Evolutionary conservation across 345 rosid species (phyloP).

Genomic region (Gossypium longicalyx): DNA sequence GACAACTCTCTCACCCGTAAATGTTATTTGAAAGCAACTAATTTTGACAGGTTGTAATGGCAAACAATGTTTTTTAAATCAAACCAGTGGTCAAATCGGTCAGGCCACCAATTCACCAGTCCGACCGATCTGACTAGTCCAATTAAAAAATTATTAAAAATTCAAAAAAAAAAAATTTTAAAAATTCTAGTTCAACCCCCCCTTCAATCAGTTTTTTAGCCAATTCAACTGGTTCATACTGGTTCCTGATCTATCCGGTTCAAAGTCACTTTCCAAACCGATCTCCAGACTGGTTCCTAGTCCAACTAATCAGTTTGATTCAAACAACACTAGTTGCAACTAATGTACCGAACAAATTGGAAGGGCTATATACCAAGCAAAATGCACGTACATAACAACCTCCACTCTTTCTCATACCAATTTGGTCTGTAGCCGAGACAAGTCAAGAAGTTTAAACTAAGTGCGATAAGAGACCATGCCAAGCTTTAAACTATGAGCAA

Average conservation of each 20-base stretch:
- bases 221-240: no score
- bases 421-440: neutral
- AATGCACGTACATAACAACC: neutral
- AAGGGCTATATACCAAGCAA: neutral
- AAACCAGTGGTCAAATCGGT: no score
- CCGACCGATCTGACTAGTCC: no score
- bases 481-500: slow-evolving; percentile 1
- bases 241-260: no score
- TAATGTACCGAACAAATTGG: neutral
- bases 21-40: neutral
- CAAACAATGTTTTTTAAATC: neutral
- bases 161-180: no score
- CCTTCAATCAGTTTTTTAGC: no score
- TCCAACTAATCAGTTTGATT: no score
- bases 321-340: neutral
- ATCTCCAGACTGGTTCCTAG: no score
- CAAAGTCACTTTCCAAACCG: no score
- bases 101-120: no score
- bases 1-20: neutral
- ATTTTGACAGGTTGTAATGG: neutral
- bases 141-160: no score
- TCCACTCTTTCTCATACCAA: neutral
- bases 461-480: neutral
- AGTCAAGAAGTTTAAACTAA: neutral
- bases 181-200: no score